A percentile compares a stretch with the other conserved stretches of the same genome.
phyloP scores from a whole-genome alignment of 345 rosid species.

The Barbarea vulgaris region DNA sequence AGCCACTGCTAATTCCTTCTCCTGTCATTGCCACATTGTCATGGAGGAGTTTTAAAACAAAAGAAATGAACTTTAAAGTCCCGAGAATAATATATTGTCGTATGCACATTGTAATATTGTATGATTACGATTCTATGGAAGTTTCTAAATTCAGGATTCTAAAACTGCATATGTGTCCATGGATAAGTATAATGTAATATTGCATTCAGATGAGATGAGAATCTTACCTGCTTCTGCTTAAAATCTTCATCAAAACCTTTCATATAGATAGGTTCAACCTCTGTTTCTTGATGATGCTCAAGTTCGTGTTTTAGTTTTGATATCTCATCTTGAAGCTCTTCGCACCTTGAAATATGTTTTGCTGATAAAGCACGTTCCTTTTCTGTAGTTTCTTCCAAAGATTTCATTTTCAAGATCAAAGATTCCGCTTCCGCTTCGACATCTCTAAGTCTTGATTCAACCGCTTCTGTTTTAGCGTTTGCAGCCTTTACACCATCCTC shows the following conservation, averaged over 20 bases:
- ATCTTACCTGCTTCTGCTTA: conserved; percentile 68
- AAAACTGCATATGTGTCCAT: background rate
- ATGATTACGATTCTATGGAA: background rate
- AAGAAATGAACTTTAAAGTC: background rate
- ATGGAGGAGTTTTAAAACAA: background rate
- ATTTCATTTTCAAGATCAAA: conserved; percentile 50
- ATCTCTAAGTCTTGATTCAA: conserved; percentile 58
- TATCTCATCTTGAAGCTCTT: conserved; percentile 60
- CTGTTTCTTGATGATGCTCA: conserved; percentile 41
- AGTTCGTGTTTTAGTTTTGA: conserved; percentile 53
- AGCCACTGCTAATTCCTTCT: conserved; percentile 66
- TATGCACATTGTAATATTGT: background rate
- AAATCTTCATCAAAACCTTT: conserved; percentile 46
- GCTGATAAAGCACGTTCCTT: conserved; percentile 42
- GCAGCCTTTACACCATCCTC: conserved; percentile 53
- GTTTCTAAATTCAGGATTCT: background rate
- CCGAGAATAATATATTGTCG: background rate
- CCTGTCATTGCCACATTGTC: conserved; percentile 52
- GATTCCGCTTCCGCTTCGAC: conserved; percentile 54
- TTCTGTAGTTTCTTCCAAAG: conserved; percentile 44
- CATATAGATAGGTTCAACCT: conserved; percentile 43
- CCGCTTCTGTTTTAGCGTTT: conserved; percentile 44
- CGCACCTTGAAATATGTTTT: conserved; percentile 40
- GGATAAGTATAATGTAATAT: background rate
- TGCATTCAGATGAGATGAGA: conserved; percentile 16